Conservation (phyloP, 345 rosid species). For the Viola odorata region DNA sequence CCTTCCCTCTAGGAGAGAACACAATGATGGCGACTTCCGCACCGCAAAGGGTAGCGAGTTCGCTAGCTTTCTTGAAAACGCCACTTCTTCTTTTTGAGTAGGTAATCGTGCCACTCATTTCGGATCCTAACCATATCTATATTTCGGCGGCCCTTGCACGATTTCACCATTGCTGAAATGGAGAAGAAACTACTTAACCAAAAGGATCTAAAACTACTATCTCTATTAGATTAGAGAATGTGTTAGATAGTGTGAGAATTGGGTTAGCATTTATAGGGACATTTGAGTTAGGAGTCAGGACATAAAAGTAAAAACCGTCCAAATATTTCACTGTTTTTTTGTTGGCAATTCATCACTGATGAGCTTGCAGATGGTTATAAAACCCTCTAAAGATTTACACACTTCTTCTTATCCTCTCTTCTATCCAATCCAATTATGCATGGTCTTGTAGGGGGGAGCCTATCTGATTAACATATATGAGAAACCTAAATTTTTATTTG, state of each 20-base stretch:
- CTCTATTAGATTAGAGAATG: neutral
- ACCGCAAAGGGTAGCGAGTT: conserved; percentile 25
- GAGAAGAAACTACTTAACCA: neutral
- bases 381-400: too few species aligned
- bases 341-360: conserved; percentile 13
- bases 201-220: neutral
- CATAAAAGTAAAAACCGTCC: neutral
- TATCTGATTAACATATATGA: neutral
- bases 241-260: neutral
- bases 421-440: too few species aligned
- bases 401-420: too few species aligned
- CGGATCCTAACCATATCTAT: conserved; percentile 18
- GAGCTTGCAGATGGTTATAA: neutral
- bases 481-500: neutral
- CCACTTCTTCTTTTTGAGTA: conserved; percentile 22
- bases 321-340: neutral
- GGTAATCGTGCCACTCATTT: conserved; percentile 18
- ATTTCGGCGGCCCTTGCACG: conserved; percentile 15
- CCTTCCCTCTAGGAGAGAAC: conserved; percentile 22
- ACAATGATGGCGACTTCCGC: conserved; percentile 16
- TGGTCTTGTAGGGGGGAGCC: too few species aligned
- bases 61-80: conserved; percentile 24
- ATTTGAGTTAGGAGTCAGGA: neutral
- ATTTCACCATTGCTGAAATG: conserved; percentile 6
- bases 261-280: conserved; percentile 9